These are phyloP conservation scores for Polyplosphaeria fusca DNA, from an alignment of 495 filamentous ascomycete species.

Conservation along the genomic window DNA sequence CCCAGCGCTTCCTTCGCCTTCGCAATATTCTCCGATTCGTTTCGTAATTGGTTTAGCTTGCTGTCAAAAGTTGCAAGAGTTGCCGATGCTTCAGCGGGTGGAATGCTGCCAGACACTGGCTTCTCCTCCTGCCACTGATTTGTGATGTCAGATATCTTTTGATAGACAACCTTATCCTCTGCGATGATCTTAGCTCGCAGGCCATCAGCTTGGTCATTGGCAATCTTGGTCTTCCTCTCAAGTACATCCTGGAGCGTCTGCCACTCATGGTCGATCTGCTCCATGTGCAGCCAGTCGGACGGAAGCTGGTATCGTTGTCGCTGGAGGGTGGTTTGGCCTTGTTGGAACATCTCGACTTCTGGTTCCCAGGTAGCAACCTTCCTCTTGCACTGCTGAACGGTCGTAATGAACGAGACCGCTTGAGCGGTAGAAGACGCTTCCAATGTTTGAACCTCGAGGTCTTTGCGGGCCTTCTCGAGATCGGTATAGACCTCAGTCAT, in stretches of 20 bases:
- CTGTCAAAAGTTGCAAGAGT: slow-evolving; percentile 77
- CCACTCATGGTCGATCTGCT: slow-evolving; percentile 94
- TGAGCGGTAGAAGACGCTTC: slow-evolving; percentile 91
- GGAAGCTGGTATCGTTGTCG: slow-evolving; percentile 92
- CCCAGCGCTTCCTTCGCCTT: slow-evolving; percentile 96
- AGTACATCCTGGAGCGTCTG: slow-evolving; percentile 83
- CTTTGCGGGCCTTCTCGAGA: slow-evolving; percentile 78
- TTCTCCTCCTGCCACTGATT: slow-evolving; percentile 91
- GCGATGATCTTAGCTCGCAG: slow-evolving; percentile 93
- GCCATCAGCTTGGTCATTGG: slow-evolving; percentile 91
- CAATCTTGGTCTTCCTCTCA: slow-evolving; percentile 83
- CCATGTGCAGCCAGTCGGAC: slow-evolving; percentile 86
- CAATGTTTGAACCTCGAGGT: slow-evolving; percentile 84
- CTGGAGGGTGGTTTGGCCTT: slow-evolving; percentile 84
- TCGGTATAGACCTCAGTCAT: slow-evolving; percentile 88
- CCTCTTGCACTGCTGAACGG: slow-evolving; percentile 90
- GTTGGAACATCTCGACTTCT: slow-evolving; percentile 90
- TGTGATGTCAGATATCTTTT: slow-evolving; percentile 81
- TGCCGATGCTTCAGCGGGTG: slow-evolving; percentile 77
- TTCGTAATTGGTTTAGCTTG: slow-evolving; percentile 74
- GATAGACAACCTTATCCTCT: slow-evolving; percentile 83
- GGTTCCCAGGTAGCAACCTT: slow-evolving; percentile 91
- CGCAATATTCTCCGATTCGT: slow-evolving; percentile 88
- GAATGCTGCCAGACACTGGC: slow-evolving; percentile 89
- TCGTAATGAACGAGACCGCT: slow-evolving; percentile 96